phyloP scores from a whole-genome alignment of 164 flowering plant genomes.

The Akebia trifoliata region DNA sequence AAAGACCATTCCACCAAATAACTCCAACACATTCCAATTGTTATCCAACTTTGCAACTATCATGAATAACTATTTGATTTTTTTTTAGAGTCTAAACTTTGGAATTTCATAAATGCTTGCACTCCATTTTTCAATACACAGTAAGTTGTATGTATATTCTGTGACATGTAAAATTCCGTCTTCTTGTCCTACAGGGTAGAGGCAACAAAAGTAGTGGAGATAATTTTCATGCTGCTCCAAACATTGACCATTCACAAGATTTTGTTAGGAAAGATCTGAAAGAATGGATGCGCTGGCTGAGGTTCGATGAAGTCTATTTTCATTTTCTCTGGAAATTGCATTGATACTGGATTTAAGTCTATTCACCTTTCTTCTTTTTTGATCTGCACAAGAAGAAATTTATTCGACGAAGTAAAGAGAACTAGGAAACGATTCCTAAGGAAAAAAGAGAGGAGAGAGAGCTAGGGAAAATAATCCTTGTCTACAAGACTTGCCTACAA shows the following conservation, averaged over 20 bases:
- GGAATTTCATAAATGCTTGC: background rate
- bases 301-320: slow-evolving; percentile 33
- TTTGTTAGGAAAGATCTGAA: slow-evolving; percentile 91
- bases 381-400: background rate
- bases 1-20: too few species aligned
- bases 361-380: background rate
- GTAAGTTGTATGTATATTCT: background rate
- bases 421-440: background rate
- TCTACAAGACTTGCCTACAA: too few species aligned
- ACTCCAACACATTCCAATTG: background rate
- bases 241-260: slow-evolving; percentile 97
- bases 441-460: background rate
- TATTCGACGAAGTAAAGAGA: background rate
- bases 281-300: slow-evolving; percentile 91
- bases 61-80: background rate
- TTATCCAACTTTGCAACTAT: background rate
- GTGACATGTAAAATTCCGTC: slow-evolving; percentile 1
- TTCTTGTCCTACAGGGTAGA: slow-evolving; percentile 58
- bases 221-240: slow-evolving; percentile 98
- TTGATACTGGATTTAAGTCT: background rate
- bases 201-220: slow-evolving; percentile 99
- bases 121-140: background rate
- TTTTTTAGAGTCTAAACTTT: background rate
- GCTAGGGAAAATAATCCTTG: too few species aligned
- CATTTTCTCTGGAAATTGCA: background rate